Percentiles rank a stretch among this genome's conserved stretches.
phyloP scores from a whole-genome alignment of 2,329 filamentous ascomycete genomes.

The Thermoascus crustaceus region DNA sequence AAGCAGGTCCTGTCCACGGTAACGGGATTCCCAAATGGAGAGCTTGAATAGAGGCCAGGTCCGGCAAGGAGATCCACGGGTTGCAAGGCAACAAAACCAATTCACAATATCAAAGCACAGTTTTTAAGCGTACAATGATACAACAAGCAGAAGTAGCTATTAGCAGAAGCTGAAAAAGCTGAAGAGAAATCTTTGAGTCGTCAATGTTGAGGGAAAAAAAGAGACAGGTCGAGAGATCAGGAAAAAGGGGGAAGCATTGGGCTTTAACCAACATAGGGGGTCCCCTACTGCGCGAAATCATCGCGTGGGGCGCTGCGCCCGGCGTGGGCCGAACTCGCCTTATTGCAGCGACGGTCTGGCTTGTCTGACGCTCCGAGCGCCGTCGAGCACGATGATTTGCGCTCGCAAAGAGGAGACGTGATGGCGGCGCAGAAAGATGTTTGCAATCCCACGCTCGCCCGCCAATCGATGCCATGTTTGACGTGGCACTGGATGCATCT shows the following conservation, averaged over 20 bases:
- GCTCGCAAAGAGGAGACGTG: background rate
- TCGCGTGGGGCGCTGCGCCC: slow-evolving; percentile 2
- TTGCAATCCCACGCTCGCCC: background rate
- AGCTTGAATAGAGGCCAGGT: slow-evolving; percentile 2
- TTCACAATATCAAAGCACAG: no score
- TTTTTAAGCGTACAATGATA: background rate
- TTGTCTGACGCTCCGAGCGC: no score
- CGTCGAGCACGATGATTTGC: background rate
- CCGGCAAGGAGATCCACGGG: slow-evolving; percentile 8
- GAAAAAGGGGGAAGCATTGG: slow-evolving; percentile 7
- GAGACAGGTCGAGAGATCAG: slow-evolving; percentile 4
- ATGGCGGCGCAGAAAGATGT: slow-evolving; percentile 2
- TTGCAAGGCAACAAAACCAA: no score
- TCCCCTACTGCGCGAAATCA: background rate
- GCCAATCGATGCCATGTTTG: slow-evolving; percentile 5
- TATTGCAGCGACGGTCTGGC: slow-evolving; percentile 9
- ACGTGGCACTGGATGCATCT: slow-evolving; percentile 2
- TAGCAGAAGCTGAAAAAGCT: background rate
- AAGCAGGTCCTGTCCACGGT: slow-evolving; percentile 14
- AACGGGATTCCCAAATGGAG: slow-evolving; percentile 6
- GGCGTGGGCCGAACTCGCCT: background rate
- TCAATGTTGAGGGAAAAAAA: background rate
- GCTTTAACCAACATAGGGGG: slow-evolving; percentile 7
- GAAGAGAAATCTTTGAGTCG: slow-evolving; percentile 5
- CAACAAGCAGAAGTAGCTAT: background rate